Evolutionary conservation across 371 early-diverging fungal species (phyloP), one percentile per base, ranked within the genome.

Genomic region (Circinella umbellata): DNA sequence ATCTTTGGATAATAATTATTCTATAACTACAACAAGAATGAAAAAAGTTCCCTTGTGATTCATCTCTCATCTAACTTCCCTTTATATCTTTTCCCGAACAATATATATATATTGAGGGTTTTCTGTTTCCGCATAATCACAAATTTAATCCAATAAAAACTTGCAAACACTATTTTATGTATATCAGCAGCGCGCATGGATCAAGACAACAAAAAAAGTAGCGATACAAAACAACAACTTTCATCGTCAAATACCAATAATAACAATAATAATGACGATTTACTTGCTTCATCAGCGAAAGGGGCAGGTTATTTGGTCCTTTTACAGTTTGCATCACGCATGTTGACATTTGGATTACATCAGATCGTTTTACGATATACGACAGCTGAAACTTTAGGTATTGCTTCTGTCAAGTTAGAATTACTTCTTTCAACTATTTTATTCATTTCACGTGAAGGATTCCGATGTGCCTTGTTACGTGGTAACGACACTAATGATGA

Each of bases 391-490:
- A 90, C 92, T 2, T 87, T 95, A 48, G 98, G 97, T 4, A 86
- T 95, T 15, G 96, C 95, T 0, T 88, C 91, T 2, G 88, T 96
- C 55, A 90, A 94, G 59, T 81, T 98, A 37, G 98, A 98, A 78
- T 86, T 98, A 13, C 74, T 96, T 14, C 78, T 94, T 14, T 89
- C 91, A 17, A 92, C 97, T 0, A 91, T 97, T 53, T 80, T 98
- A 55, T 97, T 98, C 77, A 86, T 98, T 34, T 95, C 96, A 0
- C 85, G 98, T 13, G 98, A 98, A 76, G 91, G 91, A 27, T 88
- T 96, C 60, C 88, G 98, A 34, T 91, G 92, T 80, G 96, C 95
- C 0, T 75, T 95, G 35, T 74, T 96, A 53, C 80, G 88, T 47
- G 65, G 77, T n/a, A 73, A 60, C 63, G 69, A 68, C 59, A 67